Base-by-base conservation (phyloP, 1,284 basidiomycete species). In the Ganoderma resinaceum region DNA sequence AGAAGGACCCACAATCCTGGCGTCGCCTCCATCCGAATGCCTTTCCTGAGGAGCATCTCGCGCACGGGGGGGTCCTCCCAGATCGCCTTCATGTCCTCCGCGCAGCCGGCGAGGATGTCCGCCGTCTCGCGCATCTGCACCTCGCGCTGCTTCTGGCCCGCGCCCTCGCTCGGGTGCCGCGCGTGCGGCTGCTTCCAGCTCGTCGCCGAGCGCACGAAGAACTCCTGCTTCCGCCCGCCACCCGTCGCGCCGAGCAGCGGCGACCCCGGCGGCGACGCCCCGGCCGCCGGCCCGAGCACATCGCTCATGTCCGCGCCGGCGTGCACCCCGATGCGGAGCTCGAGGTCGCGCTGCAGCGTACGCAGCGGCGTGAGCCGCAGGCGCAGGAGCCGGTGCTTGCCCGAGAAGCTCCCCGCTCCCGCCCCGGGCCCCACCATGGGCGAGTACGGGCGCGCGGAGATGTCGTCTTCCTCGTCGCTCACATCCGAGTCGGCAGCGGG, bases 1-100 rank as follows among this genome's bases (percentile, higher is more conserved):
- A 23, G 52, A 11, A 46, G 46, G 5, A 84, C 89, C 78, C 73
- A 91, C 89, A 93, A 93, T 26, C 91, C 91, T 11, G 90, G 84
- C 29, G 82, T 82, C 49, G 88, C 82, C 69, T 89, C 86, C 74
- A 92, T 76, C 33, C 81, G 76, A 1, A 91, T 76, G 3, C 83
- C 82, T 59, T 83, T 81, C 66, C 81, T 81, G 33, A 77, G 77
- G 63, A 93, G 75, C 69, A 91, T 80, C 29, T 84, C 82, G 68
- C 82, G 83, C 0, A 92, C 83, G 2, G 80, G 81, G 1, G 80
- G 71, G 68, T 92, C 88, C 26, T 81, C 80, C 91, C 91, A 93
- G 7, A 93, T 78, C 9, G 81, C 78, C 23, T 86, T 78, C 57
- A 93, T 89, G 70, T 91, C 89, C 7, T 88, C 83, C n/a, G 84